Evolutionary conservation across 345 rosid genomes (phyloP).

Genomic region (Trapa bicornis): DNA sequence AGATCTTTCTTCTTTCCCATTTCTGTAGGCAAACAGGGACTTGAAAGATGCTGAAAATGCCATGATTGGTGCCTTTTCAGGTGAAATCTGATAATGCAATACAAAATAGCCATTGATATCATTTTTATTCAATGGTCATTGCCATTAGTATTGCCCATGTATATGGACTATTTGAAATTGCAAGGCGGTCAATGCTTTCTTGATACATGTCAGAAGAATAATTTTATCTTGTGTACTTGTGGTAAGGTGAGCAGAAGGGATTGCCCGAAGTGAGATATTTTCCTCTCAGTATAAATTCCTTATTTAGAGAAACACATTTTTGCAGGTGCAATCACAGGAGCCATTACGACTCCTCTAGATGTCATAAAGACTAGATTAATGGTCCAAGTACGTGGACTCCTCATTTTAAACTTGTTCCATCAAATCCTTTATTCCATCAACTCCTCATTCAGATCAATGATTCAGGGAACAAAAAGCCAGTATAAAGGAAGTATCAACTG

Average conservation of each 20-base stretch:
- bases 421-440: background rate
- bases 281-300: background rate
- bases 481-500: slow-evolving; percentile 76
- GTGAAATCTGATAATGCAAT: slow-evolving; percentile 18
- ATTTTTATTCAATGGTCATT: background rate
- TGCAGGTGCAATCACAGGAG: slow-evolving; percentile 87
- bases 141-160: background rate
- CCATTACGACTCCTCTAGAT: slow-evolving; percentile 92
- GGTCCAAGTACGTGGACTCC: slow-evolving; percentile 54
- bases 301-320: background rate
- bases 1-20: background rate
- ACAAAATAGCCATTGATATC: background rate
- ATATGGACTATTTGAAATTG: background rate
- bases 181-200: background rate
- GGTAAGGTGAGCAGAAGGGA: background rate
- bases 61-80: slow-evolving; percentile 80
- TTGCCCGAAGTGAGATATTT: background rate
- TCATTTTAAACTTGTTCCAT: background rate
- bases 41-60: slow-evolving; percentile 88
- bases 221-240: background rate
- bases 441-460: background rate
- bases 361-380: slow-evolving; percentile 93
- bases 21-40: slow-evolving; percentile 59
- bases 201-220: background rate
- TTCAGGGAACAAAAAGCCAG: slow-evolving; percentile 69